These are phyloP conservation scores for Aureobasidium sp. DNA, from an alignment of 2,329 filamentous ascomycete genomes.

Conservation along the genomic window DNA sequence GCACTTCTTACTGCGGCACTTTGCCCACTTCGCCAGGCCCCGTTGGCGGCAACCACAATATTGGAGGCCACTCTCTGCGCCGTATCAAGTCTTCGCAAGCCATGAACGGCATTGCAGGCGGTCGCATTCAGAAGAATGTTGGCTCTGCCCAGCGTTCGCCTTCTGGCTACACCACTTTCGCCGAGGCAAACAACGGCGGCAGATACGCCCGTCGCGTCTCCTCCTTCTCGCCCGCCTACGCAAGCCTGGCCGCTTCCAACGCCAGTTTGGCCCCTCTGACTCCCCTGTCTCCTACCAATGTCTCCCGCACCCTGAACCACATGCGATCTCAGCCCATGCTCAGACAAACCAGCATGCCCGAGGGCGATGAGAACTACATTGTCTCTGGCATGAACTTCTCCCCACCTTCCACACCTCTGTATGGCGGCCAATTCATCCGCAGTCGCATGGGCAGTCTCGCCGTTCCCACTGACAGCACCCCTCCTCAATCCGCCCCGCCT, in stretches of 20 bases:
- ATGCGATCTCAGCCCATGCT: constrained; percentile 22
- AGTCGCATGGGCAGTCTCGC: constrained; percentile 28
- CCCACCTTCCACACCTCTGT: constrained; percentile 41
- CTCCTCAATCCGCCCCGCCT: constrained; percentile 45
- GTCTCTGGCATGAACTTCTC: constrained; percentile 25
- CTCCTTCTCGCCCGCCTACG: constrained; percentile 30
- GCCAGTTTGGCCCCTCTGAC: constrained; percentile 43
- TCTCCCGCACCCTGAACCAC: background rate
- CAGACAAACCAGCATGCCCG: constrained; percentile 34
- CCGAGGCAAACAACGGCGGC: constrained; percentile 41
- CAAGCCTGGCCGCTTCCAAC: constrained; percentile 21
- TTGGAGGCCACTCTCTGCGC: constrained; percentile 35
- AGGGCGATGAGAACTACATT: constrained; percentile 28
- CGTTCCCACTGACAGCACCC: constrained; percentile 38
- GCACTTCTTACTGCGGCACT: constrained; percentile 36
- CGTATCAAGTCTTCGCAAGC: constrained; percentile 44
- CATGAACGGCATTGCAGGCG: constrained; percentile 35
- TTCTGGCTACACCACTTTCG: constrained; percentile 39
- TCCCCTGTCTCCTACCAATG: constrained; percentile 39
- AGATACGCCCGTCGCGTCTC: constrained; percentile 35
- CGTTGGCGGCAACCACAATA: constrained; percentile 37
- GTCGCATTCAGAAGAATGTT: constrained; percentile 41
- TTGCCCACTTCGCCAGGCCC: constrained; percentile 34
- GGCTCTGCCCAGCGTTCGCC: constrained; percentile 44
- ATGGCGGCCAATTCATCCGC: constrained; percentile 25